Evolutionary conservation across 768 basidiomycete species (phyloP), one percentile per base, ranked within the genome.

Genomic region (Auriscalpium microsporum): DNA sequence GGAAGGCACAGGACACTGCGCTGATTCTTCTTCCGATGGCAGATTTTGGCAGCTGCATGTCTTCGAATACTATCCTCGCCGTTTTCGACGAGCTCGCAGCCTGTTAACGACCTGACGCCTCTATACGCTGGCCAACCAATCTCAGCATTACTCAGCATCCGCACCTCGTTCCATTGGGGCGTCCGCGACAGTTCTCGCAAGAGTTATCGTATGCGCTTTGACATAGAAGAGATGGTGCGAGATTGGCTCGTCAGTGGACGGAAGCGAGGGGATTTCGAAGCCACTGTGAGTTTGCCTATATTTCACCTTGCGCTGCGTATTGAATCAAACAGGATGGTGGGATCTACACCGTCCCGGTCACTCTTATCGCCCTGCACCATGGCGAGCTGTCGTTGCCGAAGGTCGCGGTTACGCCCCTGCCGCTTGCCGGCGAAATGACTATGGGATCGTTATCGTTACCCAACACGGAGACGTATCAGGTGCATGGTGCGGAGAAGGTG

Each of bases 181-280:
- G 73, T 77, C 7, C 72, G 63, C 8, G 61, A 60, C 68, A 68
- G 35, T 70, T 77, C 64, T 65, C 70, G 48, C 61, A 67, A 33
- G 19, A 69, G 68, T 53, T 86, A 84, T 65, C 64, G 69, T 42
- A 76, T 94, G 70, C 78, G 84, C 38, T 97, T 87, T 64, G 90
- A 94, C 59, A 75, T 96, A 14, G 83, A 89, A 55, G 90, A 92
- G 60, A 77, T 83, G 68, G 78, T 83, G 16, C 83, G 82, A 49
- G 87, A 90, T 60, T 97, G 94, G 94, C 75, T 96, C 3, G 81
- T 97, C 9, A 88, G 90, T 57, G 94, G 94, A 9, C 78, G 78
- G 44, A 95, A 94, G 70, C 82, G 87, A 52, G 94, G 93, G 1
- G 87, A 88, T 61, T 94, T 90, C 63, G 53, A 77, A 16, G 89